These are phyloP conservation scores for Aspergillus neoniger DNA, from an alignment of 2,329 filamentous ascomycete genomes.

Conservation along the genomic window DNA sequence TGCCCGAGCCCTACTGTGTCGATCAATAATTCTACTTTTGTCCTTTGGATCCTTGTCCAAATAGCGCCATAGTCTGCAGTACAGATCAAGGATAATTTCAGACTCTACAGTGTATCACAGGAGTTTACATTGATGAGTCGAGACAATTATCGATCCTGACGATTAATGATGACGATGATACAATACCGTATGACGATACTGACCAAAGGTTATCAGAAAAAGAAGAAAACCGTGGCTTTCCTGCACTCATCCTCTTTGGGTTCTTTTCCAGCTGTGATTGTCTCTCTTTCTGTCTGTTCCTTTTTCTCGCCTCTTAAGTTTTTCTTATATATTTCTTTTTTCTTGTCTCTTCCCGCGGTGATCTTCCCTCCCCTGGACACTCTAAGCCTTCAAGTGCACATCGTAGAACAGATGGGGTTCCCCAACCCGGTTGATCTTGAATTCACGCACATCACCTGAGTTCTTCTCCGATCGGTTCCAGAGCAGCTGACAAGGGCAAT, in stretches of 20 bases:
- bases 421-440: not conserved
- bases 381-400: not conserved
- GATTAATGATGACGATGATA: not conserved
- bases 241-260: not conserved
- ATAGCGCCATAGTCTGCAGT: not conserved
- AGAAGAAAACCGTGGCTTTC: not conserved
- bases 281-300: not conserved
- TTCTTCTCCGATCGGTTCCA: not conserved
- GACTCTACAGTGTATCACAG: not conserved
- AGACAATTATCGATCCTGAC: not conserved
- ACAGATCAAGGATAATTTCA: not conserved
- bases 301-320: not conserved
- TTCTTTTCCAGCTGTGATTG: not conserved
- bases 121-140: not conserved
- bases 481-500: slow-evolving; percentile 7
- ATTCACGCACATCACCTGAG: not conserved
- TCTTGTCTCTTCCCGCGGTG: not conserved
- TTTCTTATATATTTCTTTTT: not conserved
- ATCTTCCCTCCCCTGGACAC: not conserved
- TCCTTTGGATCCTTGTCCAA: not conserved
- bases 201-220: not conserved
- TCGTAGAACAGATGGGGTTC: not conserved
- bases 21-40: not conserved
- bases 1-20: not conserved
- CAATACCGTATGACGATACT: slow-evolving; percentile 5